phyloP scores from a whole-genome alignment of 257 asterid species.

The Forsythia viridissima region DNA sequence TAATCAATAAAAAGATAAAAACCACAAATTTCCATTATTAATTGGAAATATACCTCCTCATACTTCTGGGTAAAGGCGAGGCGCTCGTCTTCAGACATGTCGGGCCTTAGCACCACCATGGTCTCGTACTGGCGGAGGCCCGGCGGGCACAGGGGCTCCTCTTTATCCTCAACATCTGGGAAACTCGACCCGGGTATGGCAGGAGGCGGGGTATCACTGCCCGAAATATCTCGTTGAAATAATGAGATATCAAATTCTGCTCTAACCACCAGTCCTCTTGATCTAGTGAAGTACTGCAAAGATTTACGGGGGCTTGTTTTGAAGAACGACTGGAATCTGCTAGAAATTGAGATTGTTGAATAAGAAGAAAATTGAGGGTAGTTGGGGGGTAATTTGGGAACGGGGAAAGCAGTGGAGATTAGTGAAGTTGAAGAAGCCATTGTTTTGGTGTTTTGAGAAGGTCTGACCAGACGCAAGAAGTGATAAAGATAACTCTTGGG shows the following conservation, averaged over 20 bases:
- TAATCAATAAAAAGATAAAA: too few species aligned
- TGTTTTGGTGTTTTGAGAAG: constrained; percentile 17
- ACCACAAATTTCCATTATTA: not conserved
- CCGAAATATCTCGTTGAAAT: constrained; percentile 66
- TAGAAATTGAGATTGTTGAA: not conserved
- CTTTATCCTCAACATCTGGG: constrained; percentile 70
- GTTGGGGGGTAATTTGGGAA: constrained; percentile 24
- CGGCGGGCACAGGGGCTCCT: constrained; percentile 92
- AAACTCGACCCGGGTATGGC: constrained; percentile 54
- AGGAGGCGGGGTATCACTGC: constrained; percentile 52
- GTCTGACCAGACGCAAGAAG: not conserved
- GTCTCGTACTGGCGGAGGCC: constrained; percentile 89
- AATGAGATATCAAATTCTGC: constrained; percentile 56
- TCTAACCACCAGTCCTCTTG: constrained; percentile 24
- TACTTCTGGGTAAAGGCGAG: constrained; percentile 84
- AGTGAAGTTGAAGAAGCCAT: constrained; percentile 44
- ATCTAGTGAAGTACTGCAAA: constrained; percentile 9
- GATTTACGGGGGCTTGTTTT: constrained; percentile 15
- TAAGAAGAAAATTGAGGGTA: constrained; percentile 10
- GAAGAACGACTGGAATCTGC: constrained; percentile 3
- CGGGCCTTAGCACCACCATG: constrained; percentile 85
- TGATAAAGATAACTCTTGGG: not conserved
- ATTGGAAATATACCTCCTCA: constrained; percentile 62
- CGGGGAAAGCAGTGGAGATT: constrained; percentile 33
- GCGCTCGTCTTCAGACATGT: constrained; percentile 96